Base-by-base conservation (phyloP, 805 yeast genomes). In the Candida nanaspora region DNA sequence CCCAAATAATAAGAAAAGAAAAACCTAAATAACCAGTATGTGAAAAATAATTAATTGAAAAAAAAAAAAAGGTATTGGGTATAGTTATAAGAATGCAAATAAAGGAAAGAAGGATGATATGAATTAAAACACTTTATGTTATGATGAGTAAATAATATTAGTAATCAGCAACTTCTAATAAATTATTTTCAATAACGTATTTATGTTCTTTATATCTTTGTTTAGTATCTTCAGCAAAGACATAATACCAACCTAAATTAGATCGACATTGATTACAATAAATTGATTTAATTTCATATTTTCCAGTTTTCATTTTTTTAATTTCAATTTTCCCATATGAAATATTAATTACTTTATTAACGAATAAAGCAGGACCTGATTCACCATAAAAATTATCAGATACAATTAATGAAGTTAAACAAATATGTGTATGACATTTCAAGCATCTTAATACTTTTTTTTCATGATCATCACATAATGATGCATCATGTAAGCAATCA, bases 121-220 rank as follows among this genome's bases (percentile, higher is more conserved):
- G 30, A 25, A 14, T 26, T 20, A n/a, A n/a, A n/a, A n/a, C n/a
- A n/a, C n/a, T n/a, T n/a, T n/a, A n/a, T n/a, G n/a, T n/a, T n/a
- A n/a, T n/a, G n/a, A n/a, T n/a, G n/a, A n/a, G n/a, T n/a, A n/a
- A n/a, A n/a, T n/a, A n/a, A n/a, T n/a, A 13, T 18, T 15, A 18
- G n/a, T 3, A 32, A 19, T 50, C 54, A 32, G 46, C 54, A 33
- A 45, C 54, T 41, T 56, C 60, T 27, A 57, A 41, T 20, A 46
- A 41, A 16, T 44, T 50, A n/a, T 48, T 39, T 45, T 62, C 67
- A 39, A 62, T 55, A 23, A 62, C 66, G 39, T 43, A 62, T 26
- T 61, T 50, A n/a, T 59, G 59, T 42, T 55, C 57, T 40, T 62
- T 62, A 39, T 62, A 62, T 33, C 48, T 55, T 43, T 62, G 60